A percentile compares a stretch with the other conserved stretches of the same genome.
These are phyloP conservation scores for Metschnikowia colocasiae DNA, from an alignment of 805 yeast species.

Conservation along the genomic window DNA sequence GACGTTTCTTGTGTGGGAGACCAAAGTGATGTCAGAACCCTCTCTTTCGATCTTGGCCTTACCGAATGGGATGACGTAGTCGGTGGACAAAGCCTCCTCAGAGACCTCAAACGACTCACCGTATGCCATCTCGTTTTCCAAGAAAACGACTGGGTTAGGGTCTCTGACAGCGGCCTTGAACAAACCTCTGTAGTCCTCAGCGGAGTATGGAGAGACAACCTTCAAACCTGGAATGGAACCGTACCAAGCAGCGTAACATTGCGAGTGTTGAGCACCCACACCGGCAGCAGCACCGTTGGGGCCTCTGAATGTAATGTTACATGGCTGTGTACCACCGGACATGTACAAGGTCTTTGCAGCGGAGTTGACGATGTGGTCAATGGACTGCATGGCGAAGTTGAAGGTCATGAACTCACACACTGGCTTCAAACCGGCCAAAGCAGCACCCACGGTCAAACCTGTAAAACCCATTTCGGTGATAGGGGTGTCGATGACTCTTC, in stretches of 20 bases:
- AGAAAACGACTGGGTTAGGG: constrained; percentile 94
- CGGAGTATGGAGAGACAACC: constrained; percentile 91
- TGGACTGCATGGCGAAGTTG: constrained; percentile 99
- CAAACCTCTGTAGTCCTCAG: constrained; percentile 95
- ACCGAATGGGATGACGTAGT: constrained; percentile 89
- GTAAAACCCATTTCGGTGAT: constrained; percentile 99
- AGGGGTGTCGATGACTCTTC: constrained; percentile 93
- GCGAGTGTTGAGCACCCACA: constrained; percentile 99
- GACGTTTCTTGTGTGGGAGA: constrained; percentile 90
- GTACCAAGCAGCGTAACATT: constrained; percentile 96
- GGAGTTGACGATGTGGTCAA: constrained; percentile 96
- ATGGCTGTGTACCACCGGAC: constrained; percentile 98
- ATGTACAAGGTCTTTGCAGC: constrained; percentile 98
- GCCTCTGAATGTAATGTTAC: constrained; percentile 97
- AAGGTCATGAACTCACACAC: constrained; percentile 98
- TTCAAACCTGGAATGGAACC: constrained; percentile 97
- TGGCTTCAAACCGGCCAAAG: constrained; percentile 95
- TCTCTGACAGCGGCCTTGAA: constrained; percentile 96
- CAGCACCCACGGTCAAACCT: constrained; percentile 92
- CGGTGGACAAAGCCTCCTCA: constrained; percentile 85
- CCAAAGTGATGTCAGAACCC: constrained; percentile 87
- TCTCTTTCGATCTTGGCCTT: constrained; percentile 92
- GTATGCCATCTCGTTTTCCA: constrained; percentile 93
- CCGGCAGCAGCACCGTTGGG: constrained; percentile 99
- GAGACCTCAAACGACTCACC: constrained; percentile 87